phyloP scores from a whole-genome alignment of 2,329 filamentous ascomycete species.

The Biscogniauxia marginata region DNA sequence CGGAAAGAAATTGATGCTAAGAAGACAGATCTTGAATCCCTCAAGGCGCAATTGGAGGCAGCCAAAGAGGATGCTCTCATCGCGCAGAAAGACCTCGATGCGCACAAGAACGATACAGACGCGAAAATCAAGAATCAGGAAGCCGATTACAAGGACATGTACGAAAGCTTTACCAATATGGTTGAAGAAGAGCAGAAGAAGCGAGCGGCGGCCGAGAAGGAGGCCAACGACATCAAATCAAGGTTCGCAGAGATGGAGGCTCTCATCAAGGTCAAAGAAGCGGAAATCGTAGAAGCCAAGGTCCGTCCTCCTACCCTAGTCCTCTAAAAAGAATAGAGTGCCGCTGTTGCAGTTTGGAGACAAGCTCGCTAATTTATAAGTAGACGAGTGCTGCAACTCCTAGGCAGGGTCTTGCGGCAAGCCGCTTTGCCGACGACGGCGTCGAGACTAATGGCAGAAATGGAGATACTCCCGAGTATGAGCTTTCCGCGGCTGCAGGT shows the following conservation, averaged over 20 bases:
- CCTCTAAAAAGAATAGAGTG: not conserved
- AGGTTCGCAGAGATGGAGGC: constrained; percentile 38
- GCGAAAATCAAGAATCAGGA: constrained; percentile 54
- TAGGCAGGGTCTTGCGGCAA: constrained; percentile 52
- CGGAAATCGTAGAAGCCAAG: constrained; percentile 61
- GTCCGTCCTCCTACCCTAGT: constrained; percentile 34
- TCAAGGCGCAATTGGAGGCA: constrained; percentile 44
- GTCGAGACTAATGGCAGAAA: constrained; percentile 35
- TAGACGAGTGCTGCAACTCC: constrained; percentile 46
- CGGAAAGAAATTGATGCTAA: constrained; percentile 34
- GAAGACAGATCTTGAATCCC: constrained; percentile 30
- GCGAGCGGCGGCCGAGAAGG: constrained; percentile 30
- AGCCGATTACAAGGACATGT: constrained; percentile 62
- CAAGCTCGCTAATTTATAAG: constrained; percentile 4
- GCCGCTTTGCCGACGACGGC: constrained; percentile 49
- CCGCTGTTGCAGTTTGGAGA: not conserved
- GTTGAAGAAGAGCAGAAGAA: constrained; percentile 56
- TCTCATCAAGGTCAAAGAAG: constrained; percentile 55
- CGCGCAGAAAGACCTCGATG: constrained; percentile 52
- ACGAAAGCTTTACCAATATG: constrained; percentile 59
- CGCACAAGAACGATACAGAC: constrained; percentile 49
- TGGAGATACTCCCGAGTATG: constrained; percentile 31
- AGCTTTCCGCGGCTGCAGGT: constrained; percentile 49
- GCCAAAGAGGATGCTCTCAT: constrained; percentile 36
- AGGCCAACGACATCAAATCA: constrained; percentile 31